Evolutionary conservation across 2,329 filamentous ascomycete species (phyloP).

Genomic region (Ramichloridium luteum): DNA sequence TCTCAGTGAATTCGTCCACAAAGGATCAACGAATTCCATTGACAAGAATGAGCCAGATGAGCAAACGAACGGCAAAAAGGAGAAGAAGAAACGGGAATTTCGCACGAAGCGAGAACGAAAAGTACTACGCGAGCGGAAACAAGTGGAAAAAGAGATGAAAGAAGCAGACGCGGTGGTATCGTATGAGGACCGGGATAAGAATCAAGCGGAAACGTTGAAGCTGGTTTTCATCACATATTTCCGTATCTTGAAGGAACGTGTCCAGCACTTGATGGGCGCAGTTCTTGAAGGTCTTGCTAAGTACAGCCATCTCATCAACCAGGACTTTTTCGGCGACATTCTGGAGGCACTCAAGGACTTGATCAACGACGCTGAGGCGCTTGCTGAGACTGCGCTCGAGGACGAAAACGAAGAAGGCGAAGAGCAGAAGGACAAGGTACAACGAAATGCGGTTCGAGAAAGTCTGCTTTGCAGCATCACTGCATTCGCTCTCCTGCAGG

Average conservation of each 20-base stretch:
- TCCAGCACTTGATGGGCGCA: slow-evolving; percentile 83
- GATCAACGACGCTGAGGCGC: slow-evolving; percentile 55
- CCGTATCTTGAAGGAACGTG: slow-evolving; percentile 73
- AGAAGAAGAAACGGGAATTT: slow-evolving; percentile 70
- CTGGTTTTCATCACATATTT: slow-evolving; percentile 94
- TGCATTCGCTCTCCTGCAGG: slow-evolving; percentile 88
- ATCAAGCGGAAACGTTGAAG: slow-evolving; percentile 92
- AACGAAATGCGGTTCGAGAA: slow-evolving; percentile 70
- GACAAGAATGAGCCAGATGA: slow-evolving; percentile 46
- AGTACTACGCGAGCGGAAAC: slow-evolving; percentile 69
- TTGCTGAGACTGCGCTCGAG: slow-evolving; percentile 24
- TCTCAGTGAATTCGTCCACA: slow-evolving; percentile 74
- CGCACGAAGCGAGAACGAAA: slow-evolving; percentile 83
- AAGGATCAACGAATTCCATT: slow-evolving; percentile 65
- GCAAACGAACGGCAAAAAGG: slow-evolving; percentile 37
- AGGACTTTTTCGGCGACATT: slow-evolving; percentile 95
- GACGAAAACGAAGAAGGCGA: slow-evolving; percentile 33
- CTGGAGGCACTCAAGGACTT: slow-evolving; percentile 90
- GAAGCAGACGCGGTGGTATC: slow-evolving; percentile 82
- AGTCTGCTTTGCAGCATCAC: slow-evolving; percentile 89
- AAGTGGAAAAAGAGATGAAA: slow-evolving; percentile 82
- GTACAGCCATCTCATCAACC: slow-evolving; percentile 94
- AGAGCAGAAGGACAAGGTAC: slow-evolving; percentile 30
- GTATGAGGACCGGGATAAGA: slow-evolving; percentile 83
- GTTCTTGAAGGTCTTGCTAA: slow-evolving; percentile 88